Conservation (phyloP, 345 rosid species). For the Citrus glauca region DNA sequence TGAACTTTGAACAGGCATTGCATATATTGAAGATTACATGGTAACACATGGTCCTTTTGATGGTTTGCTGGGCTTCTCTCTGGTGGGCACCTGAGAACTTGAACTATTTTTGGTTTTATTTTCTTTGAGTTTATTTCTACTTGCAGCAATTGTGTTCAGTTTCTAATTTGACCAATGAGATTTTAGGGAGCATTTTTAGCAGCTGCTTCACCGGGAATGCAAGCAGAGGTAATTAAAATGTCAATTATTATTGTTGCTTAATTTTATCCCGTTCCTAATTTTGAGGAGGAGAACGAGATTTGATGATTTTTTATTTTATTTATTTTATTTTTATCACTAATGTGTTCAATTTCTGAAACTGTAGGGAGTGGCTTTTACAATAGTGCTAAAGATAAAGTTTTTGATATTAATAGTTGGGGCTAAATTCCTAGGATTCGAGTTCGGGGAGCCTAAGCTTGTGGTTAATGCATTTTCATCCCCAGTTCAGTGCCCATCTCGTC, state of each 20-base stretch:
- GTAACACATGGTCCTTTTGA: too few species aligned
- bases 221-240: conserved; percentile 27
- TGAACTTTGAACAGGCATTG: too few species aligned
- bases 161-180: neutral
- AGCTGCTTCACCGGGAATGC: conserved; percentile 50
- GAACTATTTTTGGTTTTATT: neutral
- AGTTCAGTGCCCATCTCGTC: conserved; percentile 50
- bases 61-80: too few species aligned
- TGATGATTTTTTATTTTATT: too few species aligned
- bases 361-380: conserved; percentile 28
- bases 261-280: neutral
- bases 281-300: neutral
- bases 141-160: neutral
- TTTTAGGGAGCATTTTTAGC: conserved; percentile 39
- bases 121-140: neutral
- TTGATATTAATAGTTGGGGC: conserved; percentile 46
- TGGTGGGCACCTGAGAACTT: too few species aligned
- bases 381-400: conserved; percentile 47
- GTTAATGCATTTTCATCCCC: conserved; percentile 51
- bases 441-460: conserved; percentile 46
- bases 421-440: conserved; percentile 31
- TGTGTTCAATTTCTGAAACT: neutral
- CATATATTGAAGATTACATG: too few species aligned
- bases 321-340: neutral
- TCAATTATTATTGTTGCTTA: neutral